Evolutionary conservation across 768 basidiomycete genomes (phyloP).

Genomic region (Mrakia blollopis): DNA sequence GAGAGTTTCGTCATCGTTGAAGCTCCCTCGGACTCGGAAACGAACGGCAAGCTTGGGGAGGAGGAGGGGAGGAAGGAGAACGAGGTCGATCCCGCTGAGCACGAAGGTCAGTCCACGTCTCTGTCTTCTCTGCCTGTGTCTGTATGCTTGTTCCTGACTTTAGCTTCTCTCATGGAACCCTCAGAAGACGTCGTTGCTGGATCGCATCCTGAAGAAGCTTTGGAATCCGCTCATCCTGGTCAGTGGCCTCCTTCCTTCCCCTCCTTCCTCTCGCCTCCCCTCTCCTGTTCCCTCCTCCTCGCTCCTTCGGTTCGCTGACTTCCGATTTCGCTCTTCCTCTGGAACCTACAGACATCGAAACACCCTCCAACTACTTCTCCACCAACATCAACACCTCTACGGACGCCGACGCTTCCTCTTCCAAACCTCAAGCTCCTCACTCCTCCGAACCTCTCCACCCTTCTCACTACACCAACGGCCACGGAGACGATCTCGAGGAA

Average conservation of each 20-base stretch:
- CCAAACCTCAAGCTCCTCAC: neutral
- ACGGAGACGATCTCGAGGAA: neutral
- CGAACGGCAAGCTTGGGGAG: neutral
- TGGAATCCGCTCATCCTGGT: neutral
- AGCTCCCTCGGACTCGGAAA: conserved; percentile 11
- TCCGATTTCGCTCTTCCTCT: neutral
- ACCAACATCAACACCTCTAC: neutral
- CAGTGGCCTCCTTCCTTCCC: neutral
- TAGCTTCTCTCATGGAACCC: neutral
- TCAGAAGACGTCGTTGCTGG: neutral
- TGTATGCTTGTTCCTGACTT: neutral
- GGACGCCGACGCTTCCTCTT: neutral
- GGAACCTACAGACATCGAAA: neutral
- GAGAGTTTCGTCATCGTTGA: conserved; percentile 22
- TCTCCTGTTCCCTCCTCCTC: too few species aligned
- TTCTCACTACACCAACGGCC: neutral
- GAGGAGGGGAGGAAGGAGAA: neutral
- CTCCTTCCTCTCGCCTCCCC: neutral
- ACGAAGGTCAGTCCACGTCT: neutral
- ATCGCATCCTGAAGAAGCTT: neutral
- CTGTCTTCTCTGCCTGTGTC: neutral
- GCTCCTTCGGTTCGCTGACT: neutral
- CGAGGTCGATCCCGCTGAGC: neutral
- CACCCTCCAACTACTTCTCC: neutral
- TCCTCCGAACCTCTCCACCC: neutral